Percentiles rank a stretch among this genome's conserved stretches.
Conservation (phyloP, 2,329 filamentous ascomycete species). For the Aureobasidium sp. region DNA sequence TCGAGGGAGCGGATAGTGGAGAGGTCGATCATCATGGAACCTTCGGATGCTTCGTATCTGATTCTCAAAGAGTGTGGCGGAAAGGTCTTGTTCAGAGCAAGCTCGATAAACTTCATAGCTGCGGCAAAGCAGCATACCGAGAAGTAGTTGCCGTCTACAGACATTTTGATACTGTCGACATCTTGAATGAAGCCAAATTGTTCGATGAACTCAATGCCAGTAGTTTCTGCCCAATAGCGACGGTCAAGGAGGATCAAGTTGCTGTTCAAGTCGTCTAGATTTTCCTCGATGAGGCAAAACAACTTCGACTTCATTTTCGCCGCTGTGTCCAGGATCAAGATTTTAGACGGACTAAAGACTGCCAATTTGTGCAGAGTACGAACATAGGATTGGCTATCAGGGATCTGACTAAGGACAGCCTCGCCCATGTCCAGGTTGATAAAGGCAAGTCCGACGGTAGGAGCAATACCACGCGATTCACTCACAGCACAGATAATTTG, state of each 20-base stretch:
- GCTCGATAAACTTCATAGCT: constrained; percentile 71
- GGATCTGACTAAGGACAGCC: constrained; percentile 80
- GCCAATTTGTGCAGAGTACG: constrained; percentile 80
- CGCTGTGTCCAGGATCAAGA: constrained; percentile 70
- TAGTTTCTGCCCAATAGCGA: constrained; percentile 73
- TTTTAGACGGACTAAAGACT: constrained; percentile 70
- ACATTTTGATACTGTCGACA: constrained; percentile 70
- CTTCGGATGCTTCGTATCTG: constrained; percentile 78
- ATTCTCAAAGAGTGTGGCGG: constrained; percentile 75
- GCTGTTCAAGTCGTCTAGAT: constrained; percentile 53
- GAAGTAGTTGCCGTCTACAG: constrained; percentile 76
- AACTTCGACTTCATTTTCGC: constrained; percentile 66
- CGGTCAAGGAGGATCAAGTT: constrained; percentile 61
- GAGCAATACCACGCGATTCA: constrained; percentile 80
- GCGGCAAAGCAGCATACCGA: constrained; percentile 79
- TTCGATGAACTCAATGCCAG: constrained; percentile 70
- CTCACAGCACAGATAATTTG: constrained; percentile 81
- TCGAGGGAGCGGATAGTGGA: constrained; percentile 82
- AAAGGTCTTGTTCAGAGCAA: constrained; percentile 62
- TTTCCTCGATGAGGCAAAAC: constrained; percentile 65
- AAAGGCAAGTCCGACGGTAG: constrained; percentile 78
- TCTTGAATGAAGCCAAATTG: constrained; percentile 75
- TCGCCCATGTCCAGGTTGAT: constrained; percentile 81
- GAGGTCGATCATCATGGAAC: constrained; percentile 92
- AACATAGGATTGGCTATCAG: constrained; percentile 86